A percentile compares a stretch with the other conserved stretches of the same genome.
These are phyloP conservation scores for Pulveroboletus frians DNA, from an alignment of 768 basidiomycete genomes.

Conservation along the genomic window DNA sequence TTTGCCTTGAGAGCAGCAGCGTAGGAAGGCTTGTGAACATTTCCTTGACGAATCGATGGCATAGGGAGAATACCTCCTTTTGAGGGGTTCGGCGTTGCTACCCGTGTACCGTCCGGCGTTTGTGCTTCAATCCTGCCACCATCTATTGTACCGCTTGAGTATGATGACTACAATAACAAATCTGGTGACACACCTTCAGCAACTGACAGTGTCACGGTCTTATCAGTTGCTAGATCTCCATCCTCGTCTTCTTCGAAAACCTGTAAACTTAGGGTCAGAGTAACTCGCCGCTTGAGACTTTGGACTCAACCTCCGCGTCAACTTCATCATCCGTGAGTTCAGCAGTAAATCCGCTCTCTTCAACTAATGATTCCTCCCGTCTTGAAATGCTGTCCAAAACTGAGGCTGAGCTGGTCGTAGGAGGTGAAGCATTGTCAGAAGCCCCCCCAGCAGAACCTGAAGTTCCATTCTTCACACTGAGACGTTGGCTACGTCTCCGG, in stretches of 20 bases:
- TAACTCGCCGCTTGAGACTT: background rate
- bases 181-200: conserved; percentile 55
- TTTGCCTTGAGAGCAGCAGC: conserved; percentile 91
- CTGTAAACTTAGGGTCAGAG: conserved; percentile 28
- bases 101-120: conserved; percentile 92
- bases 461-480: conserved; percentile 61
- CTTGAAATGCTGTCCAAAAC: conserved; percentile 24
- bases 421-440: conserved; percentile 12
- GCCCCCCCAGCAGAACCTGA: conserved; percentile 12
- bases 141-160: conserved; percentile 43
- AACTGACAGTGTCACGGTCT: conserved; percentile 81
- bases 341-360: conserved; percentile 58
- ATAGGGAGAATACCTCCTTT: conserved; percentile 41
- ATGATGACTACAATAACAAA: background rate
- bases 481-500: conserved; percentile 76
- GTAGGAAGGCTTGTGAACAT: conserved; percentile 61
- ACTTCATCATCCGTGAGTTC: conserved; percentile 84
- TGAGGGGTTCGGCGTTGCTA: conserved; percentile 74
- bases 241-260: conserved; percentile 88
- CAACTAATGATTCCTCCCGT: conserved; percentile 48
- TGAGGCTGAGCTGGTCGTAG: conserved; percentile 24
- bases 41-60: conserved; percentile 30
- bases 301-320: conserved; percentile 58
- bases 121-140: conserved; percentile 94
- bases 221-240: conserved; percentile 67